Conservation (phyloP, 768 basidiomycete genomes). For the Tricholoma bakamatsutake region DNA sequence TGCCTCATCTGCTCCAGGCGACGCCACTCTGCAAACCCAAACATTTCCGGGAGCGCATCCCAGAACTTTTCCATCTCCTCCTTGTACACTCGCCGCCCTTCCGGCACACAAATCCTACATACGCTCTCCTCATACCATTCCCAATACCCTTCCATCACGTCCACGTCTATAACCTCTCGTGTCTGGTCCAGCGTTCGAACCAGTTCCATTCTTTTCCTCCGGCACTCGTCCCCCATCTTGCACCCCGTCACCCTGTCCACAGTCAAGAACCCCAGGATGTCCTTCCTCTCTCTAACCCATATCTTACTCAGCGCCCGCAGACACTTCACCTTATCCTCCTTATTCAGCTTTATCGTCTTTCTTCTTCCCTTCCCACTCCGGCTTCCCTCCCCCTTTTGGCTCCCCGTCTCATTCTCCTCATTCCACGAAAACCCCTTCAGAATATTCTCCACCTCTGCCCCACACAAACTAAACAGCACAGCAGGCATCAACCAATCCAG, state of each 20-base stretch:
- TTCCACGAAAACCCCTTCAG: conserved; percentile 27
- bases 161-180: neutral
- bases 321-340: neutral
- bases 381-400: neutral
- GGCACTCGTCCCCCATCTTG: neutral
- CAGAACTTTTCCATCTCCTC: conserved; percentile 1
- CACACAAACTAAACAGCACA: conserved; percentile 32
- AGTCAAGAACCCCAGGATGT: conserved; percentile 2
- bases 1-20: too few relatives aligned
- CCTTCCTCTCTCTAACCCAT: neutral
- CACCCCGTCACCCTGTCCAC: neutral
- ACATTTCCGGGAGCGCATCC: conserved; percentile 3
- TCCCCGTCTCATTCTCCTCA: too few relatives aligned
- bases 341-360: neutral
- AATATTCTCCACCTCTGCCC: conserved; percentile 24
- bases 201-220: neutral
- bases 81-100: neutral
- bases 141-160: neutral
- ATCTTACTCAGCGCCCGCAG: conserved; percentile 2
- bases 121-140: neutral
- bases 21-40: conserved; percentile 4
- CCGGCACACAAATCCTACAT: neutral
- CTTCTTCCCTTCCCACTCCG: neutral
- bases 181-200: neutral
- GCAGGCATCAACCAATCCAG: conserved; percentile 29